phyloP scores from a whole-genome alignment of 495 filamentous ascomycete species.

The Bacidia rubella region DNA sequence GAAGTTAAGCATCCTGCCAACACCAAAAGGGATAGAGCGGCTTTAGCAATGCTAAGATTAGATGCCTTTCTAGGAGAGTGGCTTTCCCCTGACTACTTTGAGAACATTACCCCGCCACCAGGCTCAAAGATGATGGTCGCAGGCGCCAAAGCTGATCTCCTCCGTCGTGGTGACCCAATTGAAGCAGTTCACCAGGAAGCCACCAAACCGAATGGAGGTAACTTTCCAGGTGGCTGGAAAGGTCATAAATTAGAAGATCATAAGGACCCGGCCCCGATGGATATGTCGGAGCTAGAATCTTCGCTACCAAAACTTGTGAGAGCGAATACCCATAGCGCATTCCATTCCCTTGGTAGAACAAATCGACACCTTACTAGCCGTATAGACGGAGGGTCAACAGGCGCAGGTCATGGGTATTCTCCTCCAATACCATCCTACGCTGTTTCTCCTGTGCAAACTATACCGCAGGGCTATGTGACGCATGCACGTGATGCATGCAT shows the following conservation, averaged over 20 bases:
- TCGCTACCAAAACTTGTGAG: conserved; percentile 25
- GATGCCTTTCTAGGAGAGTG: conserved; percentile 94
- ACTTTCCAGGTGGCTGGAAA: conserved; percentile 53
- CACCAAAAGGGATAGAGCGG: conserved; percentile 5
- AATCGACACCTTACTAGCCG: conserved; percentile 1
- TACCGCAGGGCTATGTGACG: conserved; percentile 74
- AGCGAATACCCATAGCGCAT: conserved; percentile 28
- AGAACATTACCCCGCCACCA: conserved; percentile 80
- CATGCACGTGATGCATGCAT: conserved; percentile 87
- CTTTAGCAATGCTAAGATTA: conserved; percentile 53
- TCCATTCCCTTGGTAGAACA: conserved; percentile 1
- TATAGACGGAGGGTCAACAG: conserved; percentile 2
- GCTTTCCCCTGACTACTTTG: conserved; percentile 86
- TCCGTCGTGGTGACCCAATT: conserved; percentile 48
- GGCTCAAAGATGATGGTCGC: conserved; percentile 74
- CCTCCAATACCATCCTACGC: conserved; percentile 74
- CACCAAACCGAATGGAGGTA: conserved; percentile 23
- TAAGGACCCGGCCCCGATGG: not conserved
- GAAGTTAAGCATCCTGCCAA: conserved; percentile 3
- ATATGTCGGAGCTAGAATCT: not conserved
- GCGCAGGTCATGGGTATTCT: conserved; percentile 38
- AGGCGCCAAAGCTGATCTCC: conserved; percentile 69
- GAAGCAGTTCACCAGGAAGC: conserved; percentile 20
- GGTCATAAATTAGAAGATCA: conserved; percentile 22
- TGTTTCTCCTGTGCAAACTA: conserved; percentile 61